Percentiles rank a stretch among this genome's conserved stretches.
phyloP scores from a whole-genome alignment of 306 rosid genomes.

The Echinosophora koreensis region DNA sequence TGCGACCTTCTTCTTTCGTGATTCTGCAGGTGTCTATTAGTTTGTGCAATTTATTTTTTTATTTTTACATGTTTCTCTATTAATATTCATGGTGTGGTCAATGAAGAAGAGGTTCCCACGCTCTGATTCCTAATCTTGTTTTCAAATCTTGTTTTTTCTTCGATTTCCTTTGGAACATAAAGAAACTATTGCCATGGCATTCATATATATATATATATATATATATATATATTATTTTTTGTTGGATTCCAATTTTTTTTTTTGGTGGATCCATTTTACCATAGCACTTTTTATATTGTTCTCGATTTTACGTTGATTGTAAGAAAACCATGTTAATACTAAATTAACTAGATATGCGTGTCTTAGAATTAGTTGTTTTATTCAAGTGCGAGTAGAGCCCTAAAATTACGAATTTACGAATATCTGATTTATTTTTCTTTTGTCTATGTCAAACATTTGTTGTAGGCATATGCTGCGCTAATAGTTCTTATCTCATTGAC shows the following conservation, averaged over 20 bases:
- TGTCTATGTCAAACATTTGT: conserved; percentile 2
- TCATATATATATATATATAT: too few relatives aligned
- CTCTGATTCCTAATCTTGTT: background rate
- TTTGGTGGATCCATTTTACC: too few relatives aligned
- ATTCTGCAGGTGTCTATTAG: conserved; percentile 38
- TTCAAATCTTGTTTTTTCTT: background rate
- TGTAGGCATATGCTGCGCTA: conserved; percentile 47
- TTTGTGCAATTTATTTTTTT: background rate
- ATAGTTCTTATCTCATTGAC: conserved; percentile 32
- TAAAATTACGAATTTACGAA: too few relatives aligned
- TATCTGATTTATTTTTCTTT: background rate
- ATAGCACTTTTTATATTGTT: background rate
- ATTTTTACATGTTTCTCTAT: background rate
- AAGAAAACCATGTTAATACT: background rate
- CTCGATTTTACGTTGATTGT: background rate
- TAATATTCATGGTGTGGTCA: background rate
- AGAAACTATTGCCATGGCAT: background rate
- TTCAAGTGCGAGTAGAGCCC: too few relatives aligned
- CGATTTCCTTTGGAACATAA: conserved; percentile 1
- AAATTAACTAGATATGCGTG: too few relatives aligned
- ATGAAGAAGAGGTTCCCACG: background rate
- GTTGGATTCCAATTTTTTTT: too few relatives aligned
- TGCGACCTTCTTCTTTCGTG: conserved; percentile 41
- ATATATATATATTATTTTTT: too few relatives aligned
- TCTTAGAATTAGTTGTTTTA: too few relatives aligned